phyloP scores from a whole-genome alignment of 768 basidiomycete species.

The Naganishia friedmannii region DNA sequence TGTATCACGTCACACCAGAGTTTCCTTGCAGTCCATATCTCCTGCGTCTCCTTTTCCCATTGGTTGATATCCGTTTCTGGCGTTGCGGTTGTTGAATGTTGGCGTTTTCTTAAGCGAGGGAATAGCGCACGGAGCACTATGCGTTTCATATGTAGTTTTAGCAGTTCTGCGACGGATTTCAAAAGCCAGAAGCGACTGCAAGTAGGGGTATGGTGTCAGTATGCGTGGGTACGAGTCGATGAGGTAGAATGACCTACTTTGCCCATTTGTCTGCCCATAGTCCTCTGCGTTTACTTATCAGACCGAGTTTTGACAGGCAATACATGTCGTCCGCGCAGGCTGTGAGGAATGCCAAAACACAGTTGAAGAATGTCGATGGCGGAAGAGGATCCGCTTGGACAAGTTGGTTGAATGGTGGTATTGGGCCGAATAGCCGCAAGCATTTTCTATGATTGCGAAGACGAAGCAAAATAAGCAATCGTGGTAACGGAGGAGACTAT shows the following conservation, averaged over 20 bases:
- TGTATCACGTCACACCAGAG: constrained; percentile 22
- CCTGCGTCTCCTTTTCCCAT: constrained; percentile 1
- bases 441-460: constrained; percentile 12
- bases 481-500: background rate
- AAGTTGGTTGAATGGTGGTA: constrained; percentile 20
- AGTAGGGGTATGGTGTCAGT: background rate
- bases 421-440: constrained; percentile 16
- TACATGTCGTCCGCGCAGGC: constrained; percentile 25
- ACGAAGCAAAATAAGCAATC: background rate
- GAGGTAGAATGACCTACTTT: constrained; percentile 8
- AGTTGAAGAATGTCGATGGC: constrained; percentile 8
- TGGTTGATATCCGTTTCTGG: constrained; percentile 17
- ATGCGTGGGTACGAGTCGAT: background rate
- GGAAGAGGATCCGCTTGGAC: constrained; percentile 15
- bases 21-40: constrained; percentile 24
- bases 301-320: constrained; percentile 25
- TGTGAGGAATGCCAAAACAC: constrained; percentile 6
- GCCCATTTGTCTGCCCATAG: constrained; percentile 31
- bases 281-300: constrained; percentile 13
- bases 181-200: constrained; percentile 25
- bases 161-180: constrained; percentile 20
- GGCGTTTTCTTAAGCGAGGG: background rate
- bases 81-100: background rate
- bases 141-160: constrained; percentile 10
- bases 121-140: constrained; percentile 10